These are phyloP conservation scores for Penicillium argentinense DNA, from an alignment of 495 filamentous ascomycete genomes.

Conservation along the genomic window DNA sequence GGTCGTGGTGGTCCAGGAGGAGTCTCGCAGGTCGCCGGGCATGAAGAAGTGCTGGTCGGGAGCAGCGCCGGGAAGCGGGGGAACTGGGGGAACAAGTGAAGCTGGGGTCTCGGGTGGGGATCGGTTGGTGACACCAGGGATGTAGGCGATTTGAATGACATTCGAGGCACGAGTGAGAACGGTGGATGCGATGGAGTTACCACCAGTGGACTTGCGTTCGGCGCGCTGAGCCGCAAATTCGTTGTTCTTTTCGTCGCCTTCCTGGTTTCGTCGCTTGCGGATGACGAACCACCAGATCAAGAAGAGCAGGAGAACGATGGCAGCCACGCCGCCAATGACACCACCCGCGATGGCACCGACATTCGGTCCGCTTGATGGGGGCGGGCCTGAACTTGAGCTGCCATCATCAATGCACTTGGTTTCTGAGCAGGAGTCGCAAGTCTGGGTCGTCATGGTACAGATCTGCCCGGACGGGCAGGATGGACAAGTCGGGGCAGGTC, in stretches of 20 bases:
- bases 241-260: constrained; percentile 51
- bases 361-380: constrained; percentile 51
- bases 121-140: constrained; percentile 94
- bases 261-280: constrained; percentile 66
- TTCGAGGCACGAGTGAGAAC: constrained; percentile 95
- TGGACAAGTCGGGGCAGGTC: constrained; percentile 48
- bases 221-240: constrained; percentile 65
- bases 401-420: constrained; percentile 55
- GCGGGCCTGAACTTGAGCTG: constrained; percentile 24
- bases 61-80: constrained; percentile 75
- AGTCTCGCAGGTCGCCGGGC: constrained; percentile 87
- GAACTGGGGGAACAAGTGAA: constrained; percentile 85
- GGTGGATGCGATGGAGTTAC: constrained; percentile 91
- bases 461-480: constrained; percentile 45
- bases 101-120: constrained; percentile 79
- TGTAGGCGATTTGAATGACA: constrained; percentile 98
- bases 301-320: constrained; percentile 68
- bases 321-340: constrained; percentile 72
- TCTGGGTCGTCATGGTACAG: constrained; percentile 56
- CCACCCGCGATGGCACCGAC: constrained; percentile 82
- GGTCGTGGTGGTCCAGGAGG: constrained; percentile 70
- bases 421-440: constrained; percentile 58
- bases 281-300: constrained; percentile 86
- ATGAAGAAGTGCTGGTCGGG: constrained; percentile 93
- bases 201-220: constrained; percentile 84